Conservation (phyloP, 768 basidiomycete species). For the Lentinula sp. region DNA sequence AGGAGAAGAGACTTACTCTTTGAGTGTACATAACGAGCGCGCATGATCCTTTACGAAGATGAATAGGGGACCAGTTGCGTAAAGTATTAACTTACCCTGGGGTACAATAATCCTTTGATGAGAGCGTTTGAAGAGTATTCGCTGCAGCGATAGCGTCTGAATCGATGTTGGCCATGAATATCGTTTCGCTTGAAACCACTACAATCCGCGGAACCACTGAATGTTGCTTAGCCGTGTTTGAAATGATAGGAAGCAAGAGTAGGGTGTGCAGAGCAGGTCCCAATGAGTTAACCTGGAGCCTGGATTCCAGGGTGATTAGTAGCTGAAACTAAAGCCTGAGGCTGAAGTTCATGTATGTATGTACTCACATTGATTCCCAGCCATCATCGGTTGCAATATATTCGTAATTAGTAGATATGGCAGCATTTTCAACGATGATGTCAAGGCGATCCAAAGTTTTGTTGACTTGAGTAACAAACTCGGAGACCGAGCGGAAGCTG, state of each 20-base stretch:
- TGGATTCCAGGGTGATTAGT: conserved; percentile 1
- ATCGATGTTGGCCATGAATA: conserved; percentile 13
- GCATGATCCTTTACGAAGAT: conserved; percentile 11
- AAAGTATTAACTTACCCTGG: conserved; percentile 10
- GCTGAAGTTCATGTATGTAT: too few relatives aligned
- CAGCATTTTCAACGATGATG: conserved; percentile 42
- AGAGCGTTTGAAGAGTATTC: conserved; percentile 20
- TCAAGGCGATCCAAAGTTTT: conserved; percentile 30
- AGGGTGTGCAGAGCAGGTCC: conserved; percentile 24
- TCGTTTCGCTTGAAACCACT: conserved; percentile 23
- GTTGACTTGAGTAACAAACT: conserved; percentile 28
- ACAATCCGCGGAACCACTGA: conserved; percentile 18
- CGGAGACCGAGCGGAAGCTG: conserved; percentile 32
- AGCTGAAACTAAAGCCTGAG: neutral
- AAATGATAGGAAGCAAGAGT: conserved; percentile 23
- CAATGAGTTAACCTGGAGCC: conserved; percentile 30
- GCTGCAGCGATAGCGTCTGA: conserved; percentile 14
- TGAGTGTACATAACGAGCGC: conserved; percentile 14
- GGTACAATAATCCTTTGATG: conserved; percentile 14
- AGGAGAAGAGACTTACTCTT: conserved; percentile 18
- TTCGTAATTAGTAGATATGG: neutral
- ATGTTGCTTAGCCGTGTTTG: conserved; percentile 18
- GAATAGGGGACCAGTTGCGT: neutral
- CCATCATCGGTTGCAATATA: conserved; percentile 31
- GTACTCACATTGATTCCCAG: conserved; percentile 38